phyloP scores from a whole-genome alignment of 2,329 filamentous ascomycete genomes.

The Neopestalotiopsis clavispora region DNA sequence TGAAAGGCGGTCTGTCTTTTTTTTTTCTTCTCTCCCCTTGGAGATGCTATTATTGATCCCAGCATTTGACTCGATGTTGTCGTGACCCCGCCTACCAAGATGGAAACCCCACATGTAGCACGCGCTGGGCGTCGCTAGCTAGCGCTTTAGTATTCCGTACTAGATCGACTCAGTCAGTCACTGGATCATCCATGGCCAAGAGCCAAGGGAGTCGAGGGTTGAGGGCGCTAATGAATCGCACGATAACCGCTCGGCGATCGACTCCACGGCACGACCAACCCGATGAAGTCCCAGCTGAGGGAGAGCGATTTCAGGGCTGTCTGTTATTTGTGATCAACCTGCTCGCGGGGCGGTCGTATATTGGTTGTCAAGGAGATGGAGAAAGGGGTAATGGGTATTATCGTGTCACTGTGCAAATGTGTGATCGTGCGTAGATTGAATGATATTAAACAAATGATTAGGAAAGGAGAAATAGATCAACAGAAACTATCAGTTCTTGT shows the following conservation, averaged over 20 bases:
- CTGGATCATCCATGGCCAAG: not conserved
- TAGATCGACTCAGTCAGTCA: not conserved
- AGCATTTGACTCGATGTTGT: not conserved
- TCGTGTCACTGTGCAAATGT: no score
- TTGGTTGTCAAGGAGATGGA: not conserved
- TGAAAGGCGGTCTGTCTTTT: not conserved
- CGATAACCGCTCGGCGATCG: not conserved
- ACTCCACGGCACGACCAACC: not conserved
- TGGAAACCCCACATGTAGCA: not conserved
- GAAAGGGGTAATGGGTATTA: not conserved
- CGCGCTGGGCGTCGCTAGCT: not conserved
- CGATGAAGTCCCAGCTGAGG: not conserved
- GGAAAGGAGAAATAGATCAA: not conserved
- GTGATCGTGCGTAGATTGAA: not conserved
- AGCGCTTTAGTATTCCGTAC: not conserved
- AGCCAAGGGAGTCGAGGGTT: not conserved
- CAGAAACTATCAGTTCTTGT: not conserved
- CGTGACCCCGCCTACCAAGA: not conserved
- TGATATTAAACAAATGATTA: not conserved
- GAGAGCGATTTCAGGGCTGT: not conserved
- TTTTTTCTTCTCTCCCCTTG: not conserved
- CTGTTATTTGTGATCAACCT: not conserved
- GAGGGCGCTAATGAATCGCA: slow-evolving; percentile 1
- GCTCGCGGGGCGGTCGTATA: not conserved
- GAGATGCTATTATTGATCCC: not conserved